These are phyloP conservation scores for Wickerhamomyces silvicola DNA, from an alignment of 805 yeast species.

Conservation along the genomic window DNA sequence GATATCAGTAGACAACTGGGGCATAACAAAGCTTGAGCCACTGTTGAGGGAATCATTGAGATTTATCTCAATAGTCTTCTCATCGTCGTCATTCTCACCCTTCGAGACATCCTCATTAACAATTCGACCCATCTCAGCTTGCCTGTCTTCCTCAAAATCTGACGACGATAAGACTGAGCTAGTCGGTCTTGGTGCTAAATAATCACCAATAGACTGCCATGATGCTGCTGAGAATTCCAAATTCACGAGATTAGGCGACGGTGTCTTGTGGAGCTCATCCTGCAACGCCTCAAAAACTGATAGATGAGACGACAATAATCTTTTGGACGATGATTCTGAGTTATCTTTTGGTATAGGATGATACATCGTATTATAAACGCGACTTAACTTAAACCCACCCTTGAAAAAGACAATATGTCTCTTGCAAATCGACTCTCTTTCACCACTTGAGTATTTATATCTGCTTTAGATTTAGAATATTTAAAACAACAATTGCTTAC, in stretches of 20 bases:
- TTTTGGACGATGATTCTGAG: not conserved
- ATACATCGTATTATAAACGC: no score
- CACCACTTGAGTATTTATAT: no score
- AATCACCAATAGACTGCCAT: constrained; percentile 18
- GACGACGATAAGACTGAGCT: constrained; percentile 23
- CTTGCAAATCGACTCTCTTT: no score
- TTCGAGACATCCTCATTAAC: no score
- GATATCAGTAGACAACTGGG: constrained; percentile 8
- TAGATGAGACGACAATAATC: constrained; percentile 16
- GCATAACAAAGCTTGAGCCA: constrained; percentile 15
- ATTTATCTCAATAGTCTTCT: constrained; percentile 19
- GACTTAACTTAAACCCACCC: no score
- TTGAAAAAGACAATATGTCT: no score
- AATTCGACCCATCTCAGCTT: no score
- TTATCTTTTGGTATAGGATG: not conserved
- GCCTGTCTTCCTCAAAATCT: constrained; percentile 24
- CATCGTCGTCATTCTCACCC: no score
- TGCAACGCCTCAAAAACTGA: constrained; percentile 19
- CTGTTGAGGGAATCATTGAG: constrained; percentile 12
- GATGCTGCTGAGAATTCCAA: constrained; percentile 20
- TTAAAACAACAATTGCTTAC: no score
- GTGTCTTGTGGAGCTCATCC: not conserved
- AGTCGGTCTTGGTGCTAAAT: constrained; percentile 18
- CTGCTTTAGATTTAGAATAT: no score
- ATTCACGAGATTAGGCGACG: constrained; percentile 5